Percentiles rank a stretch among this genome's conserved stretches.
Evolutionary conservation across 2,329 filamentous ascomycete species (phyloP).

Genomic region (Talaromyces marneffei): DNA sequence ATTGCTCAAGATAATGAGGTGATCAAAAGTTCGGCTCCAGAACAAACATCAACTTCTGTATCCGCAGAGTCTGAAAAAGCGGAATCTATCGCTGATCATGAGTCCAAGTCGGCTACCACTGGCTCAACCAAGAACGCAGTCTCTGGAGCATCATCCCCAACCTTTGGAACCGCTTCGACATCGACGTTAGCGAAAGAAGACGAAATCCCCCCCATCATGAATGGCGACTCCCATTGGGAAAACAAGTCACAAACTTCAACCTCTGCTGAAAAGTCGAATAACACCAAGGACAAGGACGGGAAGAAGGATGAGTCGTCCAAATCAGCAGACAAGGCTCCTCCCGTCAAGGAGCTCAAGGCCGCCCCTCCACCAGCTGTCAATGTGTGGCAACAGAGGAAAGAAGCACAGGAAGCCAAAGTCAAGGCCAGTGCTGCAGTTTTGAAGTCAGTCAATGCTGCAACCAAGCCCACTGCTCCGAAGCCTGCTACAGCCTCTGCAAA

Average conservation of each 20-base stretch:
- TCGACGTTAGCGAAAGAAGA: constrained; percentile 54
- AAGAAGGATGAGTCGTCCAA: constrained; percentile 50
- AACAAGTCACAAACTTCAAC: constrained; percentile 58
- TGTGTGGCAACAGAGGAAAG: constrained; percentile 75
- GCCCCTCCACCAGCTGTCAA: constrained; percentile 81
- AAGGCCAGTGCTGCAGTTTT: constrained; percentile 33
- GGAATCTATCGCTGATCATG: constrained; percentile 26
- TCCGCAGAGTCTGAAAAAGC: constrained; percentile 46
- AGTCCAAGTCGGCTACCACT: constrained; percentile 27
- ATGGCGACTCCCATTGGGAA: constrained; percentile 63
- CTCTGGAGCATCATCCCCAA: constrained; percentile 49
- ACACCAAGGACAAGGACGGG: constrained; percentile 37
- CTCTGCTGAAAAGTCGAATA: constrained; percentile 52
- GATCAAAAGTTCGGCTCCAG: constrained; percentile 23
- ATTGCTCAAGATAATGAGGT: constrained; percentile 28
- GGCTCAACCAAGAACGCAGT: constrained; percentile 26
- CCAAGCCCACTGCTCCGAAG: constrained; percentile 23
- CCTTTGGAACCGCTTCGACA: constrained; percentile 49
- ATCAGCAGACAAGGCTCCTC: constrained; percentile 54
- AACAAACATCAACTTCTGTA: constrained; percentile 33
- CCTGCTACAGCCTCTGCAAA: constrained; percentile 26
- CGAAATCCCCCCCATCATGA: constrained; percentile 56
- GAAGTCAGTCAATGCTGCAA: constrained; percentile 19
- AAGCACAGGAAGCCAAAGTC: constrained; percentile 53
- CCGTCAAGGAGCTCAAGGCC: constrained; percentile 63